These are phyloP conservation scores for Trichoderma citrinoviride DNA, from an alignment of 2,329 filamentous ascomycete genomes.

Conservation along the genomic window DNA sequence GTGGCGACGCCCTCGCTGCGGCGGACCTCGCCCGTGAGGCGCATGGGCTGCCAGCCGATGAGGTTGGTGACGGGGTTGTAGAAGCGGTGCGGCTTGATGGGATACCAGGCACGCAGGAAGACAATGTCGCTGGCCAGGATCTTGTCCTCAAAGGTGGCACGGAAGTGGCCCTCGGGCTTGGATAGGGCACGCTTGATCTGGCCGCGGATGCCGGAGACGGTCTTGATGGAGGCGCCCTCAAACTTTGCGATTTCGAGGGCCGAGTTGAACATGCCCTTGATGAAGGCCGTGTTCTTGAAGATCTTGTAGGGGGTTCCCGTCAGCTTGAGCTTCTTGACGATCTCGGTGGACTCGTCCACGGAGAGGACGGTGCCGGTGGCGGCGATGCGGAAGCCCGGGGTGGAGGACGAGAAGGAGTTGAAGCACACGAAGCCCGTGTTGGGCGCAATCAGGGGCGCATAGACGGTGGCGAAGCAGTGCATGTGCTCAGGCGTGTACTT, in stretches of 20 bases:
- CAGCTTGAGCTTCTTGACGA: conserved; percentile 98
- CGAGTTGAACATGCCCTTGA: conserved; percentile 97
- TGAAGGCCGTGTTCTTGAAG: conserved; percentile 98
- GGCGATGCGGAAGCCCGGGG: conserved; percentile 87
- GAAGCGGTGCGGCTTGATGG: conserved; percentile 90
- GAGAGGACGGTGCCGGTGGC: conserved; percentile 91
- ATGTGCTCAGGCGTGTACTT: conserved; percentile 99
- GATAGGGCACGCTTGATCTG: conserved; percentile 95
- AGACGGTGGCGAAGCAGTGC: conserved; percentile 97
- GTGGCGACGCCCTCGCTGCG: conserved; percentile 71
- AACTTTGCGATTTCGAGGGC: conserved; percentile 96
- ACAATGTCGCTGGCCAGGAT: conserved; percentile 95
- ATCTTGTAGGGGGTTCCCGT: conserved; percentile 94
- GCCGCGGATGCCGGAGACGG: conserved; percentile 89
- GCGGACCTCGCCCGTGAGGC: conserved; percentile 87
- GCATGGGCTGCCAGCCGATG: conserved; percentile 90
- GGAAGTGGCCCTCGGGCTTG: conserved; percentile 93
- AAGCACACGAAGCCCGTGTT: conserved; percentile 96
- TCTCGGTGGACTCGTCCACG: conserved; percentile 93
- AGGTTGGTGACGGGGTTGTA: conserved; percentile 96
- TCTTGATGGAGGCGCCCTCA: conserved; percentile 92
- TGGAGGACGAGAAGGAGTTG: conserved; percentile 80
- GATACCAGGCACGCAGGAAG: conserved; percentile 95
- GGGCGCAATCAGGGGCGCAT: conserved; percentile 89
- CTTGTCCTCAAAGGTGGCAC: conserved; percentile 98